phyloP scores from a whole-genome alignment of 2,329 filamentous ascomycete genomes.

The Fusarium luffae region DNA sequence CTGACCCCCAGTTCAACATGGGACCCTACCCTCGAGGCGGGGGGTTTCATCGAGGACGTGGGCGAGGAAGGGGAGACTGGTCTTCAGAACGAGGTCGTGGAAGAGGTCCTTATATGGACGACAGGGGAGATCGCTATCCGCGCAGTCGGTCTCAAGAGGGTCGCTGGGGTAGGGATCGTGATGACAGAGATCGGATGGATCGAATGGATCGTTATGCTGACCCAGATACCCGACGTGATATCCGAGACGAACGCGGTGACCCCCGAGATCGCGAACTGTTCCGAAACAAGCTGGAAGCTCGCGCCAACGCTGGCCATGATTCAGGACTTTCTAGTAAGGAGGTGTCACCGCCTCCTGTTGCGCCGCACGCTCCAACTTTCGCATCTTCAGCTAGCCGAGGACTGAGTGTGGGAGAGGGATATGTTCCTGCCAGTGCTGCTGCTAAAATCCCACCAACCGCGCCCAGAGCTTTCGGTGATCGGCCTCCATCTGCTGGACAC shows the following conservation, averaged over 20 bases:
- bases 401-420: slow-evolving; percentile 48
- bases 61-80: slow-evolving; percentile 59
- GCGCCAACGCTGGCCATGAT: slow-evolving; percentile 61
- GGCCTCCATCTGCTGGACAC: slow-evolving; percentile 57
- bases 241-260: slow-evolving; percentile 59
- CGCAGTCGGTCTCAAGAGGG: slow-evolving; percentile 75
- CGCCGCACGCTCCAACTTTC: slow-evolving; percentile 68
- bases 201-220: slow-evolving; percentile 57
- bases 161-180: slow-evolving; percentile 66
- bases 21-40: slow-evolving; percentile 65
- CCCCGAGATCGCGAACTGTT: slow-evolving; percentile 58
- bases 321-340: slow-evolving; percentile 60
- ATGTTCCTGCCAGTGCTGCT: slow-evolving; percentile 46
- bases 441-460: slow-evolving; percentile 66
- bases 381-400: slow-evolving; percentile 65
- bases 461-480: slow-evolving; percentile 63
- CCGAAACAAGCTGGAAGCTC: slow-evolving; percentile 62
- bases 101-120: slow-evolving; percentile 67
- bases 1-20: slow-evolving; percentile 70
- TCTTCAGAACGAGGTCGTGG: slow-evolving; percentile 62
- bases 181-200: slow-evolving; percentile 63
- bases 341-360: slow-evolving; percentile 67
- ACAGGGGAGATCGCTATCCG: slow-evolving; percentile 69
- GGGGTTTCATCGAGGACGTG: slow-evolving; percentile 66
- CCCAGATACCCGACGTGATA: slow-evolving; percentile 55